Evolutionary conservation across 805 yeast genomes (phyloP), one percentile per base, ranked within the genome.

Genomic region (Sugiyamaella lignohabitans): DNA sequence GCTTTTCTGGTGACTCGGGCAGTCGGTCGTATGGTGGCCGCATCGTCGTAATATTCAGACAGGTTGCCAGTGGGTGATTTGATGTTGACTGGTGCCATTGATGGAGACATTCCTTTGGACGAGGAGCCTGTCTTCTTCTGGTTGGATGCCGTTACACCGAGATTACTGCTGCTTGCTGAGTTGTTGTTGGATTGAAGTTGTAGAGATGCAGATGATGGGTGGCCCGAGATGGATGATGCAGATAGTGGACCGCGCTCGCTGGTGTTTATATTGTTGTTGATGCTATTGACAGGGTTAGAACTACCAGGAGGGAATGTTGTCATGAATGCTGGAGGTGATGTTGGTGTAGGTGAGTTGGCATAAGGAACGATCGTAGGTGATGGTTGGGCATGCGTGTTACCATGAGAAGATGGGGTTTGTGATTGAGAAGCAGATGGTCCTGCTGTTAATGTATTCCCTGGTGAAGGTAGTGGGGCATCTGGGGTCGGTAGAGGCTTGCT

Each of bases 401-500:
- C n/a, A 27, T 27, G 32, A 8, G 32, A 8, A 8, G 8, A 14
- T 27, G 8, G 32, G 8, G 14, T 8, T 16, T 5, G 20, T 5
- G 17, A 6, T 16, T 5, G 20, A 35, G 38, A 35, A 35, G 38
- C 38, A 16, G 17, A 18, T 27, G 30, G 30, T 11, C 5, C 19
- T 6, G 38, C 20, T 6, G 19, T 16, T 35, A 35, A 35, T n/a
- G 30, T 47, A 8, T 27, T 35, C 3, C 56, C 53, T 3, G 64
- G 58, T 2, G 63, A 60, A 1, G 69, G 58, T 10, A 69, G 49
- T 3, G 56, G 60, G 19, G 47, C 53, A 60, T 75, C 61, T 1
- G 77, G 87, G 0, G 83, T 77, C 0, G 87, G 87, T 43, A 82
- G 67, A 3, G 87, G 87, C 74, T 52, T 76, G 65, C 61, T 52